Evolutionary conservation across 768 basidiomycete species (phyloP), one percentile per base, ranked within the genome.

Genomic region (Rhizopogon salebrosus): DNA sequence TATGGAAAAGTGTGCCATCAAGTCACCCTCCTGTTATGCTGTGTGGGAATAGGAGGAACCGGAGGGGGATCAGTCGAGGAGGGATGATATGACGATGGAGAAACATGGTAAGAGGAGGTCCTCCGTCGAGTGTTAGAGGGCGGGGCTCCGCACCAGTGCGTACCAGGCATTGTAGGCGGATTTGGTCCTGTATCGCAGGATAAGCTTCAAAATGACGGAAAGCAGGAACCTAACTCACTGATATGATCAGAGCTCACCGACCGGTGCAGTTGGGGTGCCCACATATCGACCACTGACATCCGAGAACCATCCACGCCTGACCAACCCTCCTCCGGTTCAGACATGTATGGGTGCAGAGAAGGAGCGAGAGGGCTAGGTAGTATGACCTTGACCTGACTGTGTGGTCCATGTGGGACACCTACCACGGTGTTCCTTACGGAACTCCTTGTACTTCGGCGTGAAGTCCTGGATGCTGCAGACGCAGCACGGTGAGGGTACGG

Each of bases 341-440:
- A 52, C n/a, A 49, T 13, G 23, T 54, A 50, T 14, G 58, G 64
- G 23, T 48, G 59, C n/a, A 75, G 64, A 37, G 64, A 64, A 10
- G 77, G 72, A 1, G 78, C 79, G 16, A 91, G 75, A 2, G 87
- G 88, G 1, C 79, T 66, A 0, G 89, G 89, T 3, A 89, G 71
- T 14, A 91, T 68, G 49, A 90, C 82, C 59, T 88, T 80, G 49
- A 89, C 68, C 51, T 76, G 76, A 62, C 75, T 84, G 53, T 79
- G 76, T 0, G 77, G 80, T 5, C 74, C 72, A 62, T 90, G 87
- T 20, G 87, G 86, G 1, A 76, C 66, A 31, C 85, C 85, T 16
- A 80, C 75, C 23, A 82, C 61, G 23, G 70, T 73, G 54, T 68
- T 69, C 35, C 70, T 70, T 35, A 34, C 42, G 51, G 68, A 70